Conservation (phyloP, 2,329 filamentous ascomycete species). For the Nannizziopsis arthrosporioides region DNA sequence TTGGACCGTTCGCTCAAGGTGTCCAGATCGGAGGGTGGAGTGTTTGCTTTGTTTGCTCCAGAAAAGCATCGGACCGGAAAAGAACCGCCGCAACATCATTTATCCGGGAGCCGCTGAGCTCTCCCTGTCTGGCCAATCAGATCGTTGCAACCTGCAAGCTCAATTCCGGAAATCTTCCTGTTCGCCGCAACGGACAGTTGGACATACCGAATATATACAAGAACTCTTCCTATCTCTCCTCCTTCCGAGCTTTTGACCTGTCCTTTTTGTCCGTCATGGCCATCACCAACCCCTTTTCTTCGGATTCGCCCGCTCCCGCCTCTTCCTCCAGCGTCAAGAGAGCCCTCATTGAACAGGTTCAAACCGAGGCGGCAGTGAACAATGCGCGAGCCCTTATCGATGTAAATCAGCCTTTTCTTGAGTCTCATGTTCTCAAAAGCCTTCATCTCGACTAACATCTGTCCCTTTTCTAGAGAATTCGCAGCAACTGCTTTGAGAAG, state of each 20-base stretch:
- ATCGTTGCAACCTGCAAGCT: constrained; percentile 1
- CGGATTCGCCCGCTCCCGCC: constrained; percentile 20
- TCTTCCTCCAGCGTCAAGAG: constrained; percentile 35
- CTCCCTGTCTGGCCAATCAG: not conserved
- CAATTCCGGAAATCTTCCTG: constrained; percentile 8
- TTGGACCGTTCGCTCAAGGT: constrained; percentile 5
- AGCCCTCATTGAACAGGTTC: constrained; percentile 52
- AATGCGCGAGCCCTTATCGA: constrained; percentile 62
- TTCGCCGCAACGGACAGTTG: not conserved
- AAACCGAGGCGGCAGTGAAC: constrained; percentile 51
- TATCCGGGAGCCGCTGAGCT: not conserved
- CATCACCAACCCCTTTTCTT: constrained; percentile 29
- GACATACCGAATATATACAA: not conserved
- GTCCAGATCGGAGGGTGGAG: constrained; percentile 5
- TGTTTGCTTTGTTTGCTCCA: constrained; percentile 4
- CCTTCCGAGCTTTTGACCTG: not conserved
- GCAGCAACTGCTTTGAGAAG: constrained; percentile 68
- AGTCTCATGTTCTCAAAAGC: not conserved
- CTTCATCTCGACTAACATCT: not conserved
- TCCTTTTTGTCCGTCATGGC: constrained; percentile 22
- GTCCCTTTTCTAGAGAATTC: constrained; percentile 51
- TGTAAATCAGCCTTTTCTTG: constrained; percentile 32
- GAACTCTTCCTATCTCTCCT: not conserved
- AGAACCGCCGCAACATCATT: constrained; percentile 7
- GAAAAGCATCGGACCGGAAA: not conserved